phyloP scores from a whole-genome alignment of 2,329 filamentous ascomycete genomes.

The Pyrenophora graminea region DNA sequence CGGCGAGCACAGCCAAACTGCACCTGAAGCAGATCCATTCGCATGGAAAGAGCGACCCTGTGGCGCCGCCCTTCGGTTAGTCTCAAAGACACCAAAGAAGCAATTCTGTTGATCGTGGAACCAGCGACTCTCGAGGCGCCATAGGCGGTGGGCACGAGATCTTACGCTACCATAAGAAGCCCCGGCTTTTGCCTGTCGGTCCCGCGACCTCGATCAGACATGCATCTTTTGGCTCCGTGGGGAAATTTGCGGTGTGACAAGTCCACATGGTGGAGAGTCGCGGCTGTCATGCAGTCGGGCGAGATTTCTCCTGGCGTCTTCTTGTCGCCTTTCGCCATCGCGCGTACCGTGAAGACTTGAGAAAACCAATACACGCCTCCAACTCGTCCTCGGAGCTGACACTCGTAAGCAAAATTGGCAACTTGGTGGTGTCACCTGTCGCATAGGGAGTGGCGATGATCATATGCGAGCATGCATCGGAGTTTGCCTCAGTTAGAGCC shows the following conservation, averaged over 20 bases:
- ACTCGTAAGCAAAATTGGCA: neutral
- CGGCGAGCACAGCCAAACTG: neutral
- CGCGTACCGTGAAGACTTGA: neutral
- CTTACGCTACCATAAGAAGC: conserved; percentile 13
- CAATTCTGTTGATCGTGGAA: neutral
- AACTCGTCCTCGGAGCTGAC: neutral
- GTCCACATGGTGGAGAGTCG: conserved; percentile 18
- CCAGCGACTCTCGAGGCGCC: neutral
- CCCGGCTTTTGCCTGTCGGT: conserved; percentile 10
- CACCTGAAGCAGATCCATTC: neutral
- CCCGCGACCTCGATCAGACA: conserved; percentile 14
- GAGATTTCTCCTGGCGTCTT: neutral
- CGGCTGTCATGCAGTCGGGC: conserved; percentile 3
- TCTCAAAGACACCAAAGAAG: neutral
- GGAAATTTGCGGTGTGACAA: conserved; percentile 20
- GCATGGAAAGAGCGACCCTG: neutral
- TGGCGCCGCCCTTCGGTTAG: neutral
- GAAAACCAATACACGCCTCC: neutral
- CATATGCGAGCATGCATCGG: conserved; percentile 5
- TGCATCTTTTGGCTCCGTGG: conserved; percentile 6
- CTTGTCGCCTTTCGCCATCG: neutral
- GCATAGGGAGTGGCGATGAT: neutral
- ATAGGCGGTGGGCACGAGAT: conserved; percentile 9
- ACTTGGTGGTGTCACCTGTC: neutral
- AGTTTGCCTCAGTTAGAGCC: neutral